Base-by-base conservation (phyloP, 192 early-diverging fungal species). In the Phycomyces nitens region DNA sequence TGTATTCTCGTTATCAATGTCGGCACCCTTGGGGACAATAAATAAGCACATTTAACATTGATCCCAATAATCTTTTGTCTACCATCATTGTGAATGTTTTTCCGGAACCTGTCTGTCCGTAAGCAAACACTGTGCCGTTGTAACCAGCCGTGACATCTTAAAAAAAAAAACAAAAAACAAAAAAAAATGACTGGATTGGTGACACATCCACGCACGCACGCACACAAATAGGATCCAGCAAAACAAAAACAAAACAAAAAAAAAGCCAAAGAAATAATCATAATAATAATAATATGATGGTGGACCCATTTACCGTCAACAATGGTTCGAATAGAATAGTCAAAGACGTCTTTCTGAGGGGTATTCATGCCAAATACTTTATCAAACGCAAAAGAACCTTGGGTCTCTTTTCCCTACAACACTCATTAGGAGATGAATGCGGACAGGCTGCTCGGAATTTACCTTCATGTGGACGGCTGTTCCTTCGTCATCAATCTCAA, bases 121-220 rank as follows among this genome's bases (percentile, higher is more conserved):
- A 99, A 49, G 96, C 96, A 73, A 99, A 99, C 21, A 99, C 96
- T 5, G 96, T 98, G 56, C 95, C 94, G 77, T 99, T 97, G 80
- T 98, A 99, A 61, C 98, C 96, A 21, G 66, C 59, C 22, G 70
- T 49, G 26, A 74, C 61, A 56, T 71, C 60, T 66, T 18, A 18
- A 22, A 40, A 42, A 29, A 50, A 53, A 20, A 47, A 61, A 39
- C 3, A 47, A 18, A 47, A 47, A 3, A 11, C 3, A 18, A 34
- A 34, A 34, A 38, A 53, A 40, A 34, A 38, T 12, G 38, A n/a
- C 5, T 18, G 6, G 53, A 16, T 63, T 27, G 39, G 39, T 42
- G 50, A 20, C 0, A 34, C 15, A 43, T 6, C 12, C n/a, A 38
- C 24, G n/a, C 7, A 42, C 15, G 23, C 20, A 2, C 47, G 20